Evolutionary conservation across 306 rosid genomes (phyloP).

Genomic region (Malus sylvestris): DNA sequence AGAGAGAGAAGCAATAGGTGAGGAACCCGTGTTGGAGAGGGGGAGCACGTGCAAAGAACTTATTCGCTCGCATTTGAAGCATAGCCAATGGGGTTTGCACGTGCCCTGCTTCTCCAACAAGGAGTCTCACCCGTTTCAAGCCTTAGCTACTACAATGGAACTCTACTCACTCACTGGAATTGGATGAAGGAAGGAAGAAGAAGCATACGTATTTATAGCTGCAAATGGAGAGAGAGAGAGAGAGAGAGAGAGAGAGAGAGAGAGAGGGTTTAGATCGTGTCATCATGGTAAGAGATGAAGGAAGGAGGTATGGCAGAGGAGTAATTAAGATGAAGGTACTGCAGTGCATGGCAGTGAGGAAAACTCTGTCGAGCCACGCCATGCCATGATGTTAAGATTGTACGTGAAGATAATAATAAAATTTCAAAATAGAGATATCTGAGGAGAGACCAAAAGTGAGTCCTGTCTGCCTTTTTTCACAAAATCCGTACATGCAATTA

Average conservation of each 20-base stretch:
- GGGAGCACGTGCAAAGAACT: constrained; percentile 71
- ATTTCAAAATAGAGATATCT: constrained; percentile 31
- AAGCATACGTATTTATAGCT: constrained; percentile 40
- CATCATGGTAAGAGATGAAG: constrained; percentile 19
- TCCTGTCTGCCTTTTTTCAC: constrained; percentile 48
- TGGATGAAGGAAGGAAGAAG: constrained; percentile 13
- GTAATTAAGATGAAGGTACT: constrained; percentile 20
- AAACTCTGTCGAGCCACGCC: constrained; percentile 25
- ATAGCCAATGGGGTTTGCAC: constrained; percentile 45
- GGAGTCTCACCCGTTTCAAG: constrained; percentile 48
- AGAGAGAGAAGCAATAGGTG: constrained; percentile 15
- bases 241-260: neutral
- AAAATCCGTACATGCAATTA: constrained; percentile 17
- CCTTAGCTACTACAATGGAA: neutral
- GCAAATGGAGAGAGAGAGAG: constrained; percentile 1
- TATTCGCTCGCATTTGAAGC: neutral
- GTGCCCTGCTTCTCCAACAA: constrained; percentile 99
- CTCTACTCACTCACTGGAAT: neutral
- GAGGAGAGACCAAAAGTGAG: constrained; percentile 31
- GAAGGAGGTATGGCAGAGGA: neutral
- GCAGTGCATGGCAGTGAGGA: constrained; percentile 1
- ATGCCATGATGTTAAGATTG: constrained; percentile 27
- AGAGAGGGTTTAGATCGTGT: constrained; percentile 2
- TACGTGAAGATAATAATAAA: constrained; percentile 10
- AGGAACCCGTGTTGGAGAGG: constrained; percentile 81